Evolutionary conservation across 768 basidiomycete genomes (phyloP).

Genomic region (Scleroderma citrinum): DNA sequence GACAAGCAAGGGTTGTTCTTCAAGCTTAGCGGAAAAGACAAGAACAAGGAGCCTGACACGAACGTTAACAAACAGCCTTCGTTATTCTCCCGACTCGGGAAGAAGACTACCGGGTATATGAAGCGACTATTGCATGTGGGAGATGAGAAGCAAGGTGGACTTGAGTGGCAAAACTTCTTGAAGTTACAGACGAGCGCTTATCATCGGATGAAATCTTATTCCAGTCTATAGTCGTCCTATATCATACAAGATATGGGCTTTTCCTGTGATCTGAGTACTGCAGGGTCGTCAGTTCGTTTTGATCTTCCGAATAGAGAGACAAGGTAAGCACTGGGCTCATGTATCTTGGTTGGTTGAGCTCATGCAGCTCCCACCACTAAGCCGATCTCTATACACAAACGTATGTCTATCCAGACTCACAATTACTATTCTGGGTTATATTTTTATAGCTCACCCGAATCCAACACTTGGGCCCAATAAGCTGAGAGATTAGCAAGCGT

Average conservation of each 20-base stretch:
- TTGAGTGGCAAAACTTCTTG: slow-evolving; percentile 80
- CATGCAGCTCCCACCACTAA: slow-evolving; percentile 18
- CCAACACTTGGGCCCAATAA: slow-evolving; percentile 48
- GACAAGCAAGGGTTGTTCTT: slow-evolving; percentile 44
- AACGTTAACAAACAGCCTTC: slow-evolving; percentile 36
- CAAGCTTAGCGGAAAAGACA: slow-evolving; percentile 35
- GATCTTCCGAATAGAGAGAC: slow-evolving; percentile 58
- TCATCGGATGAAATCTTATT: neutral
- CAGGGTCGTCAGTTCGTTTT: slow-evolving; percentile 79
- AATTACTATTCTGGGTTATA: neutral
- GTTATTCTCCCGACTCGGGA: slow-evolving; percentile 53
- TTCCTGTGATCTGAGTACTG: slow-evolving; percentile 62
- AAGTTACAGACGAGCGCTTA: slow-evolving; percentile 39
- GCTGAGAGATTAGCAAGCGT: slow-evolving; percentile 49
- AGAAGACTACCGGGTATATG: slow-evolving; percentile 55
- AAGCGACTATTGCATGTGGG: slow-evolving; percentile 56
- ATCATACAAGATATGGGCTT: slow-evolving; percentile 80
- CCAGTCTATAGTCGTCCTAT: slow-evolving; percentile 29
- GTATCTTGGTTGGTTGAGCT: neutral
- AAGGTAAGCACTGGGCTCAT: slow-evolving; percentile 28
- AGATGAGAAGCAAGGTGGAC: slow-evolving; percentile 51
- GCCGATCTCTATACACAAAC: slow-evolving; percentile 68
- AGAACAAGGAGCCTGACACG: slow-evolving; percentile 29
- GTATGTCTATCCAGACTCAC: neutral
- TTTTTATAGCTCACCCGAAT: slow-evolving; percentile 62